phyloP scores from a whole-genome alignment of 148 eudicot species.

The Cornus kousa region DNA sequence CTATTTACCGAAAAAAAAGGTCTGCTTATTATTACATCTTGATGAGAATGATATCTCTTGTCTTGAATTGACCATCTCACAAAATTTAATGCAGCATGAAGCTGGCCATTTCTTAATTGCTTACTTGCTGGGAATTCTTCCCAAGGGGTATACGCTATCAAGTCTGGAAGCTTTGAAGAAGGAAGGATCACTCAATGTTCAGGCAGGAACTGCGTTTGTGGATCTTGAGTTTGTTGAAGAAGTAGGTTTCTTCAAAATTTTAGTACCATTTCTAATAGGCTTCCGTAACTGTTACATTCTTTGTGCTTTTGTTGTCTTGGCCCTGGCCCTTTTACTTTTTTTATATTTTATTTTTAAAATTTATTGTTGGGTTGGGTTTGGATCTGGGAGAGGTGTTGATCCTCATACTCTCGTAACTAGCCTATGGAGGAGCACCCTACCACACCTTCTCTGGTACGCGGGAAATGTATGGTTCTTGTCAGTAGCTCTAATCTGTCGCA shows the following conservation, averaged over 20 bases:
- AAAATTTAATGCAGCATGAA: constrained; percentile 62
- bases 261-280: not conserved
- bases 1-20: no score
- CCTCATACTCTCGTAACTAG: not conserved
- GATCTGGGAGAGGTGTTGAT: not conserved
- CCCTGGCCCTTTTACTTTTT: not conserved
- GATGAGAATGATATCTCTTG: constrained; percentile 5
- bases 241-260: constrained; percentile 29
- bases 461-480: no score
- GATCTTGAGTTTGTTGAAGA: constrained; percentile 83
- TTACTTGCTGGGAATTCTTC: constrained; percentile 84
- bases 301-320: not conserved
- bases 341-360: no score
- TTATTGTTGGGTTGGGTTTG: not conserved
- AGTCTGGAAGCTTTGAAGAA: constrained; percentile 75
- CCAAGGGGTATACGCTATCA: constrained; percentile 74
- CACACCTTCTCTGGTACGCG: no score
- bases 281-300: not conserved
- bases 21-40: not conserved
- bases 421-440: no score
- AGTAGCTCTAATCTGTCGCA: no score
- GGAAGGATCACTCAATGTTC: constrained; percentile 93
- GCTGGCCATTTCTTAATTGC: constrained; percentile 96
- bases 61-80: not conserved
- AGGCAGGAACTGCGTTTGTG: constrained; percentile 93